phyloP scores from a whole-genome alignment of 1,139 yeast species.

The Lodderomyces parapsilosis region DNA sequence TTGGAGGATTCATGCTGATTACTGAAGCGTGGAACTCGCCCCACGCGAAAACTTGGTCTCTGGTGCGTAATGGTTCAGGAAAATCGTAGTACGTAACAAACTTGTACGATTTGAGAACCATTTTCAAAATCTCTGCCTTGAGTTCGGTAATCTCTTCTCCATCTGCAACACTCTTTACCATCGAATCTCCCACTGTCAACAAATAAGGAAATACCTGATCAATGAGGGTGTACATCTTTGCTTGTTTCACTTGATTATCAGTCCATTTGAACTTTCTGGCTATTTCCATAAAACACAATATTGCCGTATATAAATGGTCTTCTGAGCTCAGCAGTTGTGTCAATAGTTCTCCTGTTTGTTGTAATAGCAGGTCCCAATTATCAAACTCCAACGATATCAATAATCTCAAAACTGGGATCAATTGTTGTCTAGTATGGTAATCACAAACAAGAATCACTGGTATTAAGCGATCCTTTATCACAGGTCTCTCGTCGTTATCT shows the following conservation, averaged over 20 bases:
- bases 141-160: slow-evolving; percentile 38
- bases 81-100: slow-evolving; percentile 79
- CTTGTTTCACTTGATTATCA: slow-evolving; percentile 56
- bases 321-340: slow-evolving; percentile 28
- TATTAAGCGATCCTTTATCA: slow-evolving; percentile 62
- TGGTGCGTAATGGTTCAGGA: slow-evolving; percentile 65
- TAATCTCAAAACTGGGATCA: slow-evolving; percentile 67
- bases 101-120: slow-evolving; percentile 77
- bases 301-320: slow-evolving; percentile 71
- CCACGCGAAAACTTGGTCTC: slow-evolving; percentile 66
- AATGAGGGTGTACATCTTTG: slow-evolving; percentile 58
- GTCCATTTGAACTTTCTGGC: slow-evolving; percentile 78
- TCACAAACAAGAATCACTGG: slow-evolving; percentile 42
- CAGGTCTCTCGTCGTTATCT: slow-evolving; percentile 68
- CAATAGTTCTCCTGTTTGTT: slow-evolving; percentile 57
- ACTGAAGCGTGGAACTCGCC: slow-evolving; percentile 73
- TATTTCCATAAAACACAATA: slow-evolving; percentile 72
- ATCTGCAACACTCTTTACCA: slow-evolving; percentile 30
- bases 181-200: slow-evolving; percentile 60
- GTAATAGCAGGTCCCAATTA: slow-evolving; percentile 69
- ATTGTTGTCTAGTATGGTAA: slow-evolving; percentile 54
- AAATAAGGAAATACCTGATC: slow-evolving; percentile 67
- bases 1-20: slow-evolving; percentile 60
- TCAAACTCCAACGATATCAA: slow-evolving; percentile 66
- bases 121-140: slow-evolving; percentile 72